Conservation (phyloP, 257 asterid genomes). For the Avicennia marina region DNA sequence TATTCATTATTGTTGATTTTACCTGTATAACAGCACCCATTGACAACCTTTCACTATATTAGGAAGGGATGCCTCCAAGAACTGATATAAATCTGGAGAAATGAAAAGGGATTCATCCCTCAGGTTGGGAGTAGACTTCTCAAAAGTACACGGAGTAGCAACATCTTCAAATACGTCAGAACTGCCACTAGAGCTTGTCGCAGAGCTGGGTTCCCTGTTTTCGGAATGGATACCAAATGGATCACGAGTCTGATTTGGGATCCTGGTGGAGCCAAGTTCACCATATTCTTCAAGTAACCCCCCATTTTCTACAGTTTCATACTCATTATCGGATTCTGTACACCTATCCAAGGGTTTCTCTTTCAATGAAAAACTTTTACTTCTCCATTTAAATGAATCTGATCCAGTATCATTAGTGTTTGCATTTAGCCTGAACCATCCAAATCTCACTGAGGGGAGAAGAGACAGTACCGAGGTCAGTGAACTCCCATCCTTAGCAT, state of each 20-base stretch:
- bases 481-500: constrained; percentile 57
- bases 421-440: constrained; percentile 34
- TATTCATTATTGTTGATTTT: constrained; percentile 16
- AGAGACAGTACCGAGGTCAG: constrained; percentile 42
- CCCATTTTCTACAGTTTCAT: constrained; percentile 18
- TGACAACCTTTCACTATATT: constrained; percentile 91
- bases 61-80: constrained; percentile 85
- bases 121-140: constrained; percentile 49
- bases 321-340: constrained; percentile 28
- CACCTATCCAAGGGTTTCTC: constrained; percentile 61
- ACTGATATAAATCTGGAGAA: constrained; percentile 59
- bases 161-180: constrained; percentile 67
- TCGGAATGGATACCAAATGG: constrained; percentile 21
- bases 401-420: constrained; percentile 37
- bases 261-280: constrained; percentile 16
- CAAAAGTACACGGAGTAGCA: constrained; percentile 37
- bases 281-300: constrained; percentile 20
- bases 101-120: constrained; percentile 63
- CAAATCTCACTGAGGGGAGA: constrained; percentile 61
- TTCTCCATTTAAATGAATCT: constrained; percentile 69
- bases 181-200: constrained; percentile 49
- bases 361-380: constrained; percentile 55
- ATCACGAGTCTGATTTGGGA: constrained; percentile 14
- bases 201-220: constrained; percentile 46
- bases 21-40: constrained; percentile 87